Conservation (phyloP, 306 rosid species). For the Begonia peltatifolia region DNA sequence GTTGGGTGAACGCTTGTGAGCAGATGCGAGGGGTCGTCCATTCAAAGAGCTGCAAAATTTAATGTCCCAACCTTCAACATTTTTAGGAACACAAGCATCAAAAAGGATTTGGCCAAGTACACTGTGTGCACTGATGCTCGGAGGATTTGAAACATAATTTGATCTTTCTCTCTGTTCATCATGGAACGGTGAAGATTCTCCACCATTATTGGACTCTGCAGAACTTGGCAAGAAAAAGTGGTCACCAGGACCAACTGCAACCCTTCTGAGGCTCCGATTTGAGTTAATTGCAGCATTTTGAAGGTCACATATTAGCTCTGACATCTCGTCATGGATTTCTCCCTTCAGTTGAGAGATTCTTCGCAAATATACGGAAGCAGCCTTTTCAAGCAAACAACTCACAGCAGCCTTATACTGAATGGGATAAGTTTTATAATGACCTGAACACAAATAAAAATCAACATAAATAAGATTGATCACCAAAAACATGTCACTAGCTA, state of each 20-base stretch:
- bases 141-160: conserved; percentile 26
- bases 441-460: conserved; percentile 16
- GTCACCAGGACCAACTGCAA: conserved; percentile 44
- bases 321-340: conserved; percentile 35
- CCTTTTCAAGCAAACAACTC: conserved; percentile 41
- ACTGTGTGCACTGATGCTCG: conserved; percentile 45
- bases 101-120: conserved; percentile 57
- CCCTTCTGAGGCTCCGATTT: conserved; percentile 55
- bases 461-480: background rate
- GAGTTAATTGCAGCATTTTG: conserved; percentile 59
- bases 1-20: conserved; percentile 35
- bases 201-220: conserved; percentile 19
- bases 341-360: conserved; percentile 26
- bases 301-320: conserved; percentile 53
- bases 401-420: conserved; percentile 48
- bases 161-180: conserved; percentile 42
- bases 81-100: conserved; percentile 60
- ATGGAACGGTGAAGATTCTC: conserved; percentile 17
- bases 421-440: conserved; percentile 46
- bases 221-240: conserved; percentile 63
- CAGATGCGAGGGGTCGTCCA: conserved; percentile 51
- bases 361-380: conserved; percentile 31
- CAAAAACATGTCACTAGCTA: background rate
- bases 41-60: conserved; percentile 43
- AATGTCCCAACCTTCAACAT: conserved; percentile 66